Evolutionary conservation across 2,329 filamentous ascomycete species (phyloP), one percentile per base, ranked within the genome.

Genomic region (Ascochyta clinopodiicola): DNA sequence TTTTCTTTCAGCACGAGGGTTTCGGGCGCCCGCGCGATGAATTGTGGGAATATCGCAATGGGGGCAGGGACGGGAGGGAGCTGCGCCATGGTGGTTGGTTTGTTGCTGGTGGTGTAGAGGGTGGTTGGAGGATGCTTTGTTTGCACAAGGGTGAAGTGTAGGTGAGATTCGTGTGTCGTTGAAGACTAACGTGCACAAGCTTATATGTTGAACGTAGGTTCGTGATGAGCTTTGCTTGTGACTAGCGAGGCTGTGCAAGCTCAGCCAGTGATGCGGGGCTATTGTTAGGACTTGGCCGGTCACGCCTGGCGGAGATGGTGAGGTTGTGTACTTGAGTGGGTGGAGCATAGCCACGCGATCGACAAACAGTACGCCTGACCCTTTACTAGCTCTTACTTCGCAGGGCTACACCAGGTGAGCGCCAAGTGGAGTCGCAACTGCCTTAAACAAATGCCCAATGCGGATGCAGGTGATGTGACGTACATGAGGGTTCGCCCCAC

Each of bases 1-100:
- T 85, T 86, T 66, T 89, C 86, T 63, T 82, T 84, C 44, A 90
- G 76, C 1, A 84, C 68, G 6, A 90, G 74, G 2, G 81, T 84
- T 53, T 64, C 72, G 49, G 71, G 66, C 4, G 69, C 43, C 31
- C 43, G 67, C 47, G 64, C 64, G 40, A 71, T 52, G 63, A 70
- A 70, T 7, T 62, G 57, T 0, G 64, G 57, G 60, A 73, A 74
- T 19, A 74, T 46, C 53, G 68, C 72, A 17, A 71, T 62, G 25
- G 68, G 57, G 31, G 65, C 50, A 1, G 64, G 57, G 29, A 61
- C 38, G 6, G 59, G 61, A 0, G 59, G 22, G 25, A 64, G 61
- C 29, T 34, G 10, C 10, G 59, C 51, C 61, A 63, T 67, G 43
- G 19, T 55, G 34, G 10, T n/a, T 25, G n/a, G 2, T 15, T 24